Evolutionary conservation across 2,329 filamentous ascomycete species (phyloP).

Genomic region (Exophiala sideris): DNA sequence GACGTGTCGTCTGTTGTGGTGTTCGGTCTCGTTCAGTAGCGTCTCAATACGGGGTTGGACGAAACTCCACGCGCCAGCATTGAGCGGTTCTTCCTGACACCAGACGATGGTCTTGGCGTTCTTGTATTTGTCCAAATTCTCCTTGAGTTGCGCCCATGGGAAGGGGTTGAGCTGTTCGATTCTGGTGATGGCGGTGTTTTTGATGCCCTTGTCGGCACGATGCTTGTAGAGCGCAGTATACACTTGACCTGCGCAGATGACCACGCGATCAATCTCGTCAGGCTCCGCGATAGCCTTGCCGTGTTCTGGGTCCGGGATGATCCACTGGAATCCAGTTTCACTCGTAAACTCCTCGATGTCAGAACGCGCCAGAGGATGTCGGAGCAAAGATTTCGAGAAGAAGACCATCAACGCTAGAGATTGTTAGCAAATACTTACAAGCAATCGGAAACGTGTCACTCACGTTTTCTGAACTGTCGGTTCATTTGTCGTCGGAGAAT

Average conservation of each 20-base stretch:
- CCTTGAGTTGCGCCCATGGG: constrained; percentile 94
- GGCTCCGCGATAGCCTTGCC: constrained; percentile 69
- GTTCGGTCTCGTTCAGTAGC: constrained; percentile 83
- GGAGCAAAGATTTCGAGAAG: constrained; percentile 96
- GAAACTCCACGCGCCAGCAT: constrained; percentile 95
- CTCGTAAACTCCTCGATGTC: constrained; percentile 85
- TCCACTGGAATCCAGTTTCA: constrained; percentile 93
- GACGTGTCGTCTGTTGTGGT: constrained; percentile 92
- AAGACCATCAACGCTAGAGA: constrained; percentile 80
- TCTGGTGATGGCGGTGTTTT: constrained; percentile 89
- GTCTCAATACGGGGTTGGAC: constrained; percentile 98
- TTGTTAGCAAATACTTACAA: constrained; percentile 7
- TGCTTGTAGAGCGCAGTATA: constrained; percentile 88
- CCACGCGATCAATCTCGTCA: constrained; percentile 88
- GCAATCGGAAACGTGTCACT: constrained; percentile 42
- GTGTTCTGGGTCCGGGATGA: constrained; percentile 88
- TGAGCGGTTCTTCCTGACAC: constrained; percentile 96
- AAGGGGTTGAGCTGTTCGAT: constrained; percentile 98
- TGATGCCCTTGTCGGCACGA: constrained; percentile 79
- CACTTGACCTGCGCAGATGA: constrained; percentile 93
- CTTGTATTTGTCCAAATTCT: constrained; percentile 94
- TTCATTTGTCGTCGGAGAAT: constrained; percentile 96
- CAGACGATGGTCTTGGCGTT: constrained; percentile 98
- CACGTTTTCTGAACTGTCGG: constrained; percentile 98
- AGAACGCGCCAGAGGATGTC: constrained; percentile 88